Percentiles rank a stretch among this genome's conserved stretches.
Conservation (phyloP, 192 early-diverging fungal species). For the Spinellus fusiger region DNA sequence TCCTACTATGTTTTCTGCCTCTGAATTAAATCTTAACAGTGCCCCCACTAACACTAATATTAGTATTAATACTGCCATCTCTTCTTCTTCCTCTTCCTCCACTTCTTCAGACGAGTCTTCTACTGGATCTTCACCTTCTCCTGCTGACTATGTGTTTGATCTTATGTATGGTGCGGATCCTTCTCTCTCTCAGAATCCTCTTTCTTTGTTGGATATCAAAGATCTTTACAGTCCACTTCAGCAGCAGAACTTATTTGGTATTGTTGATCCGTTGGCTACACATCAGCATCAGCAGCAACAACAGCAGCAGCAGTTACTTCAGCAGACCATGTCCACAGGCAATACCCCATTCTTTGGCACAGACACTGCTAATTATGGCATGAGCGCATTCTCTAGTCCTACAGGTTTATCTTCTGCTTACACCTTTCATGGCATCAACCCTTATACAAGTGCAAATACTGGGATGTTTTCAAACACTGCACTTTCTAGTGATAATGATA, state of each 20-base stretch:
- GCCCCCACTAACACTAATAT: too few species aligned
- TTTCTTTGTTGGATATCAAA: slow-evolving; percentile 19
- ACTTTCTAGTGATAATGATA: too few species aligned
- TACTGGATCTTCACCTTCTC: slow-evolving; percentile 26
- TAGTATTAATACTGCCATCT: too few species aligned
- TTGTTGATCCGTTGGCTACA: not conserved
- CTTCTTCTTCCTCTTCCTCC: slow-evolving; percentile 21
- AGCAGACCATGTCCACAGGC: not conserved
- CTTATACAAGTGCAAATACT: too few species aligned
- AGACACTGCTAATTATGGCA: not conserved
- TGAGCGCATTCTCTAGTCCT: not conserved
- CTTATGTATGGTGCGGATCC: slow-evolving; percentile 28
- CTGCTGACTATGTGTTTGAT: slow-evolving; percentile 31
- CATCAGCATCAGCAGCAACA: slow-evolving; percentile 1
- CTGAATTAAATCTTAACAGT: too few species aligned
- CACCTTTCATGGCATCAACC: too few species aligned
- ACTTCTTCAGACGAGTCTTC: slow-evolving; percentile 32
- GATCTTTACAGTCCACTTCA: slow-evolving; percentile 14
- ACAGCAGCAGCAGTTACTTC: not conserved
- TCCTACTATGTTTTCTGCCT: too few species aligned
- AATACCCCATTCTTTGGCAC: not conserved
- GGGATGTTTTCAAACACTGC: too few species aligned
- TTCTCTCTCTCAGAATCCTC: not conserved
- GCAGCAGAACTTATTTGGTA: slow-evolving; percentile 9
- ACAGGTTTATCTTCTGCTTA: not conserved